phyloP scores from a whole-genome alignment of 495 filamentous ascomycete species.

The Penicillium chermesinum region DNA sequence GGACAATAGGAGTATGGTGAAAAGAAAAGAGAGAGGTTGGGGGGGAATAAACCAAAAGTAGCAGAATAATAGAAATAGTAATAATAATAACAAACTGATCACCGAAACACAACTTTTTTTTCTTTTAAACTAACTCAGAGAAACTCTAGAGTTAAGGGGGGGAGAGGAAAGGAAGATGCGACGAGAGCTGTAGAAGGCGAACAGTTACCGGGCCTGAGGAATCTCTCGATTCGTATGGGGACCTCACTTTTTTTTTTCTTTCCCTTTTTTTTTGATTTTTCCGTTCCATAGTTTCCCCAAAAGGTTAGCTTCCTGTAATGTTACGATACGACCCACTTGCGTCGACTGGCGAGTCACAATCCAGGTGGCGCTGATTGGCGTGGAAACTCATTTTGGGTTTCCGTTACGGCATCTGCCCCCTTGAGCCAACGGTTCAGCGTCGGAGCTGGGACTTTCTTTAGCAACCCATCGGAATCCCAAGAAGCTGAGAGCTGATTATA shows the following conservation, averaged over 20 bases:
- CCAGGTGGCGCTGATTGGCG: conserved; percentile 6
- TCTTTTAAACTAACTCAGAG: conserved; percentile 5
- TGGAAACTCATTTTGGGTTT: conserved; percentile 3
- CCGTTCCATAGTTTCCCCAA: background rate
- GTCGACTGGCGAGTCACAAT: background rate
- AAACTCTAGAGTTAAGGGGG: conserved; percentile 4
- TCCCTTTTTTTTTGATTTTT: conserved; percentile 15
- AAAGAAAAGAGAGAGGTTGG: conserved; percentile 6
- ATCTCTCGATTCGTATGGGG: conserved; percentile 15
- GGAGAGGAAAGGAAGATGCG: conserved; percentile 18
- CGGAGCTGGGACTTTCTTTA: no score
- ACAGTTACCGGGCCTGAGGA: conserved; percentile 23
- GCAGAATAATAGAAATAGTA: conserved; percentile 13
- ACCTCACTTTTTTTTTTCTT: conserved; percentile 16
- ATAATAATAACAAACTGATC: conserved; percentile 18
- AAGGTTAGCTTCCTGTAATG: background rate
- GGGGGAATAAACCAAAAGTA: background rate
- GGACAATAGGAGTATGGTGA: conserved; percentile 12
- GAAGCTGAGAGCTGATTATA: no score
- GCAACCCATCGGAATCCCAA: no score
- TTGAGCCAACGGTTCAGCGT: background rate
- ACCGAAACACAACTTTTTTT: conserved; percentile 13
- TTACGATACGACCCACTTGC: conserved; percentile 3
- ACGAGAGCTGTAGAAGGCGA: conserved; percentile 17
- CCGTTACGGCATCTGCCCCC: conserved; percentile 4